phyloP scores from a whole-genome alignment of 371 early-diverging fungal species.

The Lichtheimia corymbifera region DNA sequence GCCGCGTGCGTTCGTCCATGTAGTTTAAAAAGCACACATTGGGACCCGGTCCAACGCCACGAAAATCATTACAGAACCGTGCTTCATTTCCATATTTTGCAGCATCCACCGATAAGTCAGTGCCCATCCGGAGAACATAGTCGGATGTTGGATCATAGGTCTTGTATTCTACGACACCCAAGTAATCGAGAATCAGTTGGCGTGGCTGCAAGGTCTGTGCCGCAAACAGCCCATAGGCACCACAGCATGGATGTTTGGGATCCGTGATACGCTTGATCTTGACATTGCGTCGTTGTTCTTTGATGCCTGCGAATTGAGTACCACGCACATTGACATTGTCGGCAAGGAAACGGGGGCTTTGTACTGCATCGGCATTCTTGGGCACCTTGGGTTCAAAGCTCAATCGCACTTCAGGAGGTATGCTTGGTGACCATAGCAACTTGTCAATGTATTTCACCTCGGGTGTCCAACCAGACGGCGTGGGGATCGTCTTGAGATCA shows the following conservation, averaged over 20 bases:
- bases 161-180: slow-evolving; percentile 49
- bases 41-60: slow-evolving; percentile 50
- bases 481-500: slow-evolving; percentile 29
- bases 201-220: slow-evolving; percentile 49
- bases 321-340: slow-evolving; percentile 45
- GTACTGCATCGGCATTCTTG: slow-evolving; percentile 11
- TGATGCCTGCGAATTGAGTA: slow-evolving; percentile 28
- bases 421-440: slow-evolving; percentile 41
- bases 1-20: slow-evolving; percentile 45
- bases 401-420: slow-evolving; percentile 29
- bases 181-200: slow-evolving; percentile 47
- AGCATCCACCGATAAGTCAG: slow-evolving; percentile 52
- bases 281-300: slow-evolving; percentile 42
- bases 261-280: slow-evolving; percentile 49
- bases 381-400: slow-evolving; percentile 33
- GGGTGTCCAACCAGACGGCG: slow-evolving; percentile 51
- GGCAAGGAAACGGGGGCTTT: slow-evolving; percentile 34
- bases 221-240: slow-evolving; percentile 51
- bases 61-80: slow-evolving; percentile 54
- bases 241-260: slow-evolving; percentile 48
- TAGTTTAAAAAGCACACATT: slow-evolving; percentile 57
- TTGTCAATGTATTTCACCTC: slow-evolving; percentile 48
- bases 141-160: slow-evolving; percentile 46
- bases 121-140: slow-evolving; percentile 45
- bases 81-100: slow-evolving; percentile 53